Conservation (phyloP, 768 basidiomycete genomes). For the Paxillus ammoniavirescens region DNA sequence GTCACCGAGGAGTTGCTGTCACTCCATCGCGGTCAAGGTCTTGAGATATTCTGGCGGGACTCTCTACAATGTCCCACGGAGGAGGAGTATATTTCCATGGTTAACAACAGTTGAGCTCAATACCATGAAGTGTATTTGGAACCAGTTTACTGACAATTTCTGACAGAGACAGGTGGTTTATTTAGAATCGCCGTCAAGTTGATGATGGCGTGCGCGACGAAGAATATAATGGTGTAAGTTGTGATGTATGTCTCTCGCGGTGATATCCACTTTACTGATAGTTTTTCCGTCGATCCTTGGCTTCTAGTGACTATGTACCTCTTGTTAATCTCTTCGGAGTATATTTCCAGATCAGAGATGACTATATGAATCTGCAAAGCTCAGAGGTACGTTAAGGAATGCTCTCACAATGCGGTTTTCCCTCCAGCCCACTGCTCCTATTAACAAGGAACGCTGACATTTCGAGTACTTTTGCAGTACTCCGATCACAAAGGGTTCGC, state of each 20-base stretch:
- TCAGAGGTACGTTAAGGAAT: slow-evolving; percentile 53
- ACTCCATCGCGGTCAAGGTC: slow-evolving; percentile 93
- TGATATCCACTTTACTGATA: not conserved
- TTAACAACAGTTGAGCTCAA: slow-evolving; percentile 77
- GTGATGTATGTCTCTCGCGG: not conserved
- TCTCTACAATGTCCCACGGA: slow-evolving; percentile 89
- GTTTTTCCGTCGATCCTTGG: not conserved
- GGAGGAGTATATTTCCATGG: slow-evolving; percentile 94
- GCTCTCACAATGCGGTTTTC: too few species aligned
- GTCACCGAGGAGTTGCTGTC: slow-evolving; percentile 61
- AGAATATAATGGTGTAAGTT: slow-evolving; percentile 55
- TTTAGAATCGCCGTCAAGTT: slow-evolving; percentile 91
- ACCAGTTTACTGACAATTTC: slow-evolving; percentile 5
- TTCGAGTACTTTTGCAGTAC: slow-evolving; percentile 43
- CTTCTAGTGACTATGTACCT: slow-evolving; percentile 78
- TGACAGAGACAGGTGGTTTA: slow-evolving; percentile 88
- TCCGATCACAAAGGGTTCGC: slow-evolving; percentile 63
- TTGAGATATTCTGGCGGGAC: slow-evolving; percentile 94
- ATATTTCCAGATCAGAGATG: slow-evolving; percentile 97
- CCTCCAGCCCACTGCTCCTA: not conserved
- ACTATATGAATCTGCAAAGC: slow-evolving; percentile 93
- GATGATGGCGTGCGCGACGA: slow-evolving; percentile 89
- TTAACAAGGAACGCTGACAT: not conserved
- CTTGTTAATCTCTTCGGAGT: slow-evolving; percentile 92
- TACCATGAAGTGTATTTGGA: slow-evolving; percentile 59